These are phyloP conservation scores for Suaeda aralocaspica DNA, from an alignment of 148 eudicot genomes.

Conservation along the genomic window DNA sequence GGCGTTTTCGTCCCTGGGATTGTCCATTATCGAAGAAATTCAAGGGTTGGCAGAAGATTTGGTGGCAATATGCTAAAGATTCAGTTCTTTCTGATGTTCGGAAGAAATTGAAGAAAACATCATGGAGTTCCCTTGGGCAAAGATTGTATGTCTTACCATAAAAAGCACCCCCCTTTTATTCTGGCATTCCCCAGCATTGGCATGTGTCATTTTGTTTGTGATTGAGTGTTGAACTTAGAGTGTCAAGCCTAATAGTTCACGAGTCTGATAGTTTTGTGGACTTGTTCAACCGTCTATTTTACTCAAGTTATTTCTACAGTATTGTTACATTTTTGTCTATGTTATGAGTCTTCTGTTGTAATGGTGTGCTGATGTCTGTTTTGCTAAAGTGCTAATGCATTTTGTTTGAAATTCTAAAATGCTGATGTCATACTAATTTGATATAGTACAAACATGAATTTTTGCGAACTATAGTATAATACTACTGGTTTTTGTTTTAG, in stretches of 20 bases:
- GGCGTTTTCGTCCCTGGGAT: constrained; percentile 80
- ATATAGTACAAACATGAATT: too few relatives aligned
- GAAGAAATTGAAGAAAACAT: constrained; percentile 64
- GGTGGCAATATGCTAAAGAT: constrained; percentile 97
- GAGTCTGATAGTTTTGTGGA: neutral
- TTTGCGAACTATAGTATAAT: too few relatives aligned
- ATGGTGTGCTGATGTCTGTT: neutral
- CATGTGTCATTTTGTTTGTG: neutral
- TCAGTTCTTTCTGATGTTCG: constrained; percentile 77
- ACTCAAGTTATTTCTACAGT: neutral
- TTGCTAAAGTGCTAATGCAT: too few relatives aligned
- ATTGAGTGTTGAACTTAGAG: neutral
- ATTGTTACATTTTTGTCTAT: too few relatives aligned
- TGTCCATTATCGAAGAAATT: constrained; percentile 52
- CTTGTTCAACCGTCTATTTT: neutral
- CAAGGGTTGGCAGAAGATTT: constrained; percentile 74
- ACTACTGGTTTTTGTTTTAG: too few relatives aligned
- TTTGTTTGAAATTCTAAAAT: too few relatives aligned
- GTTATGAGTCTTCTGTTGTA: neutral
- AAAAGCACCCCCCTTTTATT: neutral
- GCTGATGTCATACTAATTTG: too few relatives aligned
- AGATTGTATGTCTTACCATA: constrained; percentile 57
- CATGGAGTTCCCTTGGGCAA: constrained; percentile 80
- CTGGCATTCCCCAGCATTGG: neutral
- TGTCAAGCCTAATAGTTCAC: neutral